Base-by-base conservation (phyloP, 2,329 filamentous ascomycete species). In the Botryotinia narcissicola region DNA sequence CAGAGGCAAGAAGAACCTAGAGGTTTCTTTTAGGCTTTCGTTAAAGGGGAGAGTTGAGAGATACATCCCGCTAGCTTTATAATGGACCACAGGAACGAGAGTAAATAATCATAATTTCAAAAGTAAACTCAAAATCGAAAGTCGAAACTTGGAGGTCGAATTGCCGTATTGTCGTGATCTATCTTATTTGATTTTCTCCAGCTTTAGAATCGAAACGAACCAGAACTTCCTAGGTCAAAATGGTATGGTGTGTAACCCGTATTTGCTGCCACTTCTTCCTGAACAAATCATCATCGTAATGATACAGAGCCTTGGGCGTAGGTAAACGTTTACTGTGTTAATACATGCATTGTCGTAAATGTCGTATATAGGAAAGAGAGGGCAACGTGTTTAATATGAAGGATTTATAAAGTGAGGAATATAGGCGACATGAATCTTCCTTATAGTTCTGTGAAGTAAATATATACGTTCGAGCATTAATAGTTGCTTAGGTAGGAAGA, bases 71-170 rank as follows among this genome's bases (percentile, higher is more conserved):
- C 2, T 40, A 9, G 9, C 3, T 40, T n/a, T 25, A 1, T 25
- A 32, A n/a, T 57, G 14, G 3, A 5, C 5, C 9, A 20, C 32
- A 22, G 46, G 42, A 18, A 35, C 25, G 29, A 22, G 18, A 69
- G 35, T 68, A 57, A 25, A 44, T 57, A 69, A 42, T 57, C 4
- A 42, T 69, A 69, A 69, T 68, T 35, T 35, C 32, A 25, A 70
- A 57, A 46, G 5, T 18, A 44, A 32, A 32, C n/a, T 32, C 44
- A 51, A 32, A 35, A 42, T 67, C 16, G 22, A 46, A 46, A 44
- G 29, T n/a, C 37, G 20, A 63, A 20, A 40, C n/a, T 4, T 48
- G n/a, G 29, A 22, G 0, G 14, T 16, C 9, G 4, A 40, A 54
- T n/a, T 22, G 3, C 1, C 20, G 25, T 54, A 68, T 40, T 1